Evolutionary conservation across 441 rosid species (phyloP), one percentile per base, ranked within the genome.

Genomic region (Iberis amara): DNA sequence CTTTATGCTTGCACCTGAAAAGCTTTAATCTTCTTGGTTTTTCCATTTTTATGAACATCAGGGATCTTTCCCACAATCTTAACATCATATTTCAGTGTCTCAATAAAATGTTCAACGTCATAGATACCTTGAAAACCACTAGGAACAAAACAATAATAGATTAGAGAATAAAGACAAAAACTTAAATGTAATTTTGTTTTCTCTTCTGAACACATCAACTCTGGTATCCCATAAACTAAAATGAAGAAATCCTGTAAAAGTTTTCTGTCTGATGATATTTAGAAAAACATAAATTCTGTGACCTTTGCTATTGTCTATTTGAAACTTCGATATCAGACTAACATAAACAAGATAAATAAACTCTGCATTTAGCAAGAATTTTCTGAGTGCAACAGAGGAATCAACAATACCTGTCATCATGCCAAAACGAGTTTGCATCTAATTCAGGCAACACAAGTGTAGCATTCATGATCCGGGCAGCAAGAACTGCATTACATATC

Each of bases 401-500:
- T 27, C 39, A 54, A 30, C 30, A 52, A 26, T 78, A 92, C 97
- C 90, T 92, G 69, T 81, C 90, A 68, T 92, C 99, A 59, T 77
- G 99, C 99, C 97, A 92, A 70, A 89, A 92, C 55, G 96, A 86
- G 79, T 89, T 92, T 47, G 97, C 95, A 66, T 92, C 96, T 74
- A 89, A 65, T 69, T 89, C 99, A 37, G 99, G 99, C 49, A 92
- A 67, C 66, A 92, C 96, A 53, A 92, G 99, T 1, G 97, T 88
- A 54, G 97, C 97, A 76, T 92, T 92, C 97, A 89, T 82, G 72
- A 92, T 89, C 61, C 99, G 74, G 21, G 99, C 99, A 73, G 97
- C 96, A 76, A 92, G 97, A 65, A 92, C 99, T 2, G 99, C 97
- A 78, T 92, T 92, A 64, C 97, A 92, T 41, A 92, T 89, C 99